Evolutionary conservation across 352 stramenopile genomes (phyloP), one percentile per base, ranked within the genome.

Genomic region (Phytophthora quininea): DNA sequence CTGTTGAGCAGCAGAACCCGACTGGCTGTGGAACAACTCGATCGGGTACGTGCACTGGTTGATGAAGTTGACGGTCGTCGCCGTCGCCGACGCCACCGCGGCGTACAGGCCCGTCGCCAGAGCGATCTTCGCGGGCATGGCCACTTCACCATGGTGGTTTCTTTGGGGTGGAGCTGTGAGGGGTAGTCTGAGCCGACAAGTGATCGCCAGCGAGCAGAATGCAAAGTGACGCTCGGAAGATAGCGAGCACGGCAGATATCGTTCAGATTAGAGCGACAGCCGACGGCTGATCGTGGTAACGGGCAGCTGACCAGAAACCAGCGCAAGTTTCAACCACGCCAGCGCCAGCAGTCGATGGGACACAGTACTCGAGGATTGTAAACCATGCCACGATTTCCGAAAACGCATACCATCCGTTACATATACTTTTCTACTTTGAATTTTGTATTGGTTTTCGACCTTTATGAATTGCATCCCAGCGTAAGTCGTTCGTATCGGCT

Each of bases 11-110:
- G 54, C 49, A 15, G 64, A 67, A 53, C 68, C 71, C 35, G 32
- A 48, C 55, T 84, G 67, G 14, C 68, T 80, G 68, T 85, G 74
- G 62, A 73, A 74, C 10, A 85, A 64, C 49, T 85, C 48, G 43
- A 85, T 72, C 1, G 58, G 30, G 52, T 58, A 60, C 24, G 53
- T 51, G 50, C 76, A 85, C 54, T 79, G 69, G 65, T 85, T 85
- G 58, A 81, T 60, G 50, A 85, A 85, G 62, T 76, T 80, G 30
- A 85, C 43, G 15, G 15, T 77, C 32, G 67, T 58, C 9, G 69
- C 58, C 32, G 67, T 58, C 9, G 69, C 58, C 4, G 62, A 68
- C 2, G 62, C 69, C 40, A 37, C n/a, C 14, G 72, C 56, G 6
- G 57, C 60, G 47, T 40, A 71, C 7, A 79, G 55, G 55, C 59